Conservation (phyloP, 345 rosid genomes). For the Geranium rotundifolium region DNA sequence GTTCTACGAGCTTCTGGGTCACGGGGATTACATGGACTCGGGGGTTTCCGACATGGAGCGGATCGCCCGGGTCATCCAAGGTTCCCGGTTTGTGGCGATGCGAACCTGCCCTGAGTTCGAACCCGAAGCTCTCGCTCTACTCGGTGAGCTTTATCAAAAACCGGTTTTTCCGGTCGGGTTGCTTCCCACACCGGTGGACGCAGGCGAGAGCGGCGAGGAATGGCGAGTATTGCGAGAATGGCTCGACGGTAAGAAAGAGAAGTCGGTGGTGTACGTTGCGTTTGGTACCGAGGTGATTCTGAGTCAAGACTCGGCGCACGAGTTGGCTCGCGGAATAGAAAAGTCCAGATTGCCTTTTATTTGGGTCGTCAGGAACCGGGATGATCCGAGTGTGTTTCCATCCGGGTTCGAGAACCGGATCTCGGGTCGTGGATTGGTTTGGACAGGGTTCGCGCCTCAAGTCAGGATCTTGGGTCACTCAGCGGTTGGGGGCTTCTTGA, state of each 20-base stretch:
- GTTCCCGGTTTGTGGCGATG: neutral
- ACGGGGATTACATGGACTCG: slow-evolving; percentile 7
- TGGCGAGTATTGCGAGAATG: neutral
- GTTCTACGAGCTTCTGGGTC: slow-evolving; percentile 7
- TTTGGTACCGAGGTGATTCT: slow-evolving; percentile 12
- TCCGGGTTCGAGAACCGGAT: slow-evolving; percentile 5
- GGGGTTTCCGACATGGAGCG: slow-evolving; percentile 5
- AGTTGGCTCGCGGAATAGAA: slow-evolving; percentile 20
- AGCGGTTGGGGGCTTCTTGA: slow-evolving; percentile 22
- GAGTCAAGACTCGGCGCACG: slow-evolving; percentile 6
- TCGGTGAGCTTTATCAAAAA: slow-evolving; percentile 3
- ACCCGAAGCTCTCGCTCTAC: slow-evolving; percentile 8
- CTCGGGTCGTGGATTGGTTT: slow-evolving; percentile 9
- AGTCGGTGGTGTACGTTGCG: slow-evolving; percentile 9
- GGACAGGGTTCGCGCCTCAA: slow-evolving; percentile 17
- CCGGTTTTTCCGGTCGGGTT: slow-evolving; percentile 7
- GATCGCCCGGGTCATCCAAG: neutral
- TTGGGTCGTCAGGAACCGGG: slow-evolving; percentile 11
- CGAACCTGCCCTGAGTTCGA: slow-evolving; percentile 16
- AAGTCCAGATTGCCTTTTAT: slow-evolving; percentile 14
- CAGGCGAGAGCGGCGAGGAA: too few relatives aligned
- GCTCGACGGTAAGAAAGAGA: neutral
- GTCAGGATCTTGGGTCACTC: slow-evolving; percentile 10
- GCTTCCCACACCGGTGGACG: neutral
- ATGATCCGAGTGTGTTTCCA: slow-evolving; percentile 1